Evolutionary conservation across 2,329 filamentous ascomycete genomes (phyloP), one percentile per base, ranked within the genome.

Genomic region (Fusarium pseudoanthophilum): DNA sequence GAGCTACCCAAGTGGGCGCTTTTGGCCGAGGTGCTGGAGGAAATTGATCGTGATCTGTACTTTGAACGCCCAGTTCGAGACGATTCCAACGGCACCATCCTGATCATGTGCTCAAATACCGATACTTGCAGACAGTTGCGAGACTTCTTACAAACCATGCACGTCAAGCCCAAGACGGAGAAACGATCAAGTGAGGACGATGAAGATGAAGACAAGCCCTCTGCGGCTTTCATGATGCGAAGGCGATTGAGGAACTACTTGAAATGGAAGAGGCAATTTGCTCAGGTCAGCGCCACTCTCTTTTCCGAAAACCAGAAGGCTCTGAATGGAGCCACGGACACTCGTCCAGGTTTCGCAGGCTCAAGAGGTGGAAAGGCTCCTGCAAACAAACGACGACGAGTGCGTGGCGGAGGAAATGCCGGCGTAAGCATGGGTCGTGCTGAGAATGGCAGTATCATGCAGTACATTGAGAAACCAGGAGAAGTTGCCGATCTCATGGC

Each of bases 101-200:
- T 99, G 39, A 94, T 99, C 80, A 98, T 99, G 96, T 98, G 95
- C 79, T 92, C 92, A 32, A 95, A 97, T 77, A 91, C 93, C 64
- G 90, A 91, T 63, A 97, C 94, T 14, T 97, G 94, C 78, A 89
- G 92, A 20, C 96, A 99, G 77, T 85, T 99, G 46, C 91, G 94
- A 72, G 95, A 98, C 80, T 98, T 95, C 79, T 84, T 99, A 26
- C 93, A 97, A 80, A 95, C 91, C 11, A 98, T 97, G 94, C 90
- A 97, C 78, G 88, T 95, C 34, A 90, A 89, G 60, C 87, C 90
- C 60, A 87, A 81, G 77, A 79, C 78, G 49, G 85, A 88, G 58
- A 82, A 83, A 21, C 65, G 64, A 9, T 85, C 86, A 7, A 86
- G 87, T 14, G 71, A 76, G 9, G 69, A 76, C 10, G 86, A 87